Percentiles rank a stretch among this genome's conserved stretches.
Conservation (phyloP, 129 eudicot genomes). For the Tagetes erecta region DNA sequence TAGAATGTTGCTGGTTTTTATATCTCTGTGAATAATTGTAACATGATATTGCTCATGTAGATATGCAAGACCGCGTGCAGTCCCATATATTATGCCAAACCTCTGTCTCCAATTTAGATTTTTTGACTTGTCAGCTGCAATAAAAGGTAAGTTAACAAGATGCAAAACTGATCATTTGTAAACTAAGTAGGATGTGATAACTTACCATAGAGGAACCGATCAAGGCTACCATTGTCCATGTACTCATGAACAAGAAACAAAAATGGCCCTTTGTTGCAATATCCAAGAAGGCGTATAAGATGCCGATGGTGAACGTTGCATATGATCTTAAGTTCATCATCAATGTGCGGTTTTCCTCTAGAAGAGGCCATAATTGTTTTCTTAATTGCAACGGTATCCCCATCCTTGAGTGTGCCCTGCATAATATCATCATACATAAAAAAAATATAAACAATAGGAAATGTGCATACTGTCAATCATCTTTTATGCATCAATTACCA, state of each 20-base stretch:
- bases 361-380: constrained; percentile 33
- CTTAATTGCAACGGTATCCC: constrained; percentile 52
- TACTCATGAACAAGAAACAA: constrained; percentile 49
- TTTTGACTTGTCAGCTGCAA: constrained; percentile 38
- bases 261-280: constrained; percentile 45
- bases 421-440: background rate
- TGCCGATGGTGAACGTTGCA: constrained; percentile 59
- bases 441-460: too few relatives aligned
- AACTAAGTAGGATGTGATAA: background rate
- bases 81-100: constrained; percentile 45
- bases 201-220: constrained; percentile 48
- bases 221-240: constrained; percentile 67
- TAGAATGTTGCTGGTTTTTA: constrained; percentile 13
- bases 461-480: background rate
- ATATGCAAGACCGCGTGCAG: constrained; percentile 56
- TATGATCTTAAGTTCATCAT: constrained; percentile 50
- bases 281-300: constrained; percentile 52
- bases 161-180: background rate
- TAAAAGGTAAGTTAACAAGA: background rate
- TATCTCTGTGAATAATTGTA: constrained; percentile 8
- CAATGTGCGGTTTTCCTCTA: constrained; percentile 43
- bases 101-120: constrained; percentile 53
- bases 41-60: constrained; percentile 62
- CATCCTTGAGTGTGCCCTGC: constrained; percentile 52
- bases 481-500: background rate